Percentiles rank a stretch among this genome's conserved stretches.
Conservation (phyloP, 2,329 filamentous ascomycete genomes). For the Helotiales sp. region DNA sequence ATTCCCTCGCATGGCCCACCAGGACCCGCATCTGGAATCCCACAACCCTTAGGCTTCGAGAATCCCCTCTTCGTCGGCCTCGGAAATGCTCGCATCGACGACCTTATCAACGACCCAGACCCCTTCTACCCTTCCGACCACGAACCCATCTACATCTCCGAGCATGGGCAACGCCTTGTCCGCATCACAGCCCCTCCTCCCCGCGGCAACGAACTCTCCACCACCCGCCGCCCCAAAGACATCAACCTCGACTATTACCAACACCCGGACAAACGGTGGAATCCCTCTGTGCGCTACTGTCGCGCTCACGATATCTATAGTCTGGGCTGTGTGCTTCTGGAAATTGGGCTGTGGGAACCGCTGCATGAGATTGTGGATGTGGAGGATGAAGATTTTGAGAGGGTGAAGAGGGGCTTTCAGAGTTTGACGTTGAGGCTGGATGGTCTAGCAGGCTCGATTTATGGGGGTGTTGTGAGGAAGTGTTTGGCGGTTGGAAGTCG, state of each 20-base stretch:
- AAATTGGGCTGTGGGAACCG: conserved; percentile 56
- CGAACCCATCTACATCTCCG: conserved; percentile 32
- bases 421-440: conserved; percentile 34
- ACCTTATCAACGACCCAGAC: conserved; percentile 22
- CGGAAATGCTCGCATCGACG: conserved; percentile 46
- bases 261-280: conserved; percentile 37
- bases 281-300: conserved; percentile 41
- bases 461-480: conserved; percentile 34
- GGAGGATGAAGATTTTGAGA: conserved; percentile 34
- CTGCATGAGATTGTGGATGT: conserved; percentile 42
- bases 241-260: conserved; percentile 39
- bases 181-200: not conserved
- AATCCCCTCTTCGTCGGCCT: conserved; percentile 48
- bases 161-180: conserved; percentile 21
- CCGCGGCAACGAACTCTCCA: not conserved
- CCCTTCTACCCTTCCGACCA: conserved; percentile 38
- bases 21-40: conserved; percentile 44
- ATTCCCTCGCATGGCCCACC: conserved; percentile 39
- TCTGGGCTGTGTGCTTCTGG: conserved; percentile 55
- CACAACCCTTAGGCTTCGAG: conserved; percentile 35
- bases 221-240: conserved; percentile 44
- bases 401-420: conserved; percentile 33
- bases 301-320: conserved; percentile 51
- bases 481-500: conserved; percentile 32
- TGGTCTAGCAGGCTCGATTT: conserved; percentile 37